These are phyloP conservation scores for Hemileia vastatrix DNA, from an alignment of 1,284 basidiomycete genomes.

Conservation along the genomic window DNA sequence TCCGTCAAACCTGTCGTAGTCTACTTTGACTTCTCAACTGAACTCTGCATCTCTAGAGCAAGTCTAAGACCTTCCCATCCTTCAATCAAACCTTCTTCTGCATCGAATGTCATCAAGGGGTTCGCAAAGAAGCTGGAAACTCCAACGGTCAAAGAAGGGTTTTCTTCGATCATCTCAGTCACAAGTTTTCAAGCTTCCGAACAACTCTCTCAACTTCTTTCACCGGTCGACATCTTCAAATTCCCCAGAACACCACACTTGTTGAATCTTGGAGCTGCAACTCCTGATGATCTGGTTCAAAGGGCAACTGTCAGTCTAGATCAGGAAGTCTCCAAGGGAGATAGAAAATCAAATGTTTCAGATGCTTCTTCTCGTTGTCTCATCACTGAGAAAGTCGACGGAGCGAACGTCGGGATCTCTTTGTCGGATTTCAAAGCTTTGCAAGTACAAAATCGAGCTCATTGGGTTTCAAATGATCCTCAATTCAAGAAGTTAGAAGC, in stretches of 20 bases:
- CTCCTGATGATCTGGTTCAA: conserved; percentile 50
- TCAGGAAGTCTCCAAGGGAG: neutral
- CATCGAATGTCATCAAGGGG: conserved; percentile 52
- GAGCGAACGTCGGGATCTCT: conserved; percentile 59
- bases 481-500: conserved; percentile 55
- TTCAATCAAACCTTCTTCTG: conserved; percentile 54
- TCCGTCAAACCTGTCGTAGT: conserved; percentile 50
- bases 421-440: conserved; percentile 50
- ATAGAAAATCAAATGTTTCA: conserved; percentile 7
- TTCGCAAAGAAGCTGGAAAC: conserved; percentile 50
- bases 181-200: conserved; percentile 51
- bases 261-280: conserved; percentile 53
- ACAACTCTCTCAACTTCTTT: conserved; percentile 50
- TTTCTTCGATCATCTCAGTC: conserved; percentile 50
- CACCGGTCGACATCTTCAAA: conserved; percentile 49
- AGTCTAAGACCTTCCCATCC: conserved; percentile 54
- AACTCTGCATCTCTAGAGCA: conserved; percentile 52
- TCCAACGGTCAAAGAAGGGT: conserved; percentile 52
- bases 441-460: conserved; percentile 57
- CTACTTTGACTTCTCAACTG: conserved; percentile 53
- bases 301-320: neutral
- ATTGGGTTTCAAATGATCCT: conserved; percentile 53
- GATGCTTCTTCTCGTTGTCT: conserved; percentile 31
- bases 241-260: conserved; percentile 57
- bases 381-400: conserved; percentile 59